Evolutionary conservation across 768 basidiomycete species (phyloP).

Genomic region (Hebeloma cylindrosporum): DNA sequence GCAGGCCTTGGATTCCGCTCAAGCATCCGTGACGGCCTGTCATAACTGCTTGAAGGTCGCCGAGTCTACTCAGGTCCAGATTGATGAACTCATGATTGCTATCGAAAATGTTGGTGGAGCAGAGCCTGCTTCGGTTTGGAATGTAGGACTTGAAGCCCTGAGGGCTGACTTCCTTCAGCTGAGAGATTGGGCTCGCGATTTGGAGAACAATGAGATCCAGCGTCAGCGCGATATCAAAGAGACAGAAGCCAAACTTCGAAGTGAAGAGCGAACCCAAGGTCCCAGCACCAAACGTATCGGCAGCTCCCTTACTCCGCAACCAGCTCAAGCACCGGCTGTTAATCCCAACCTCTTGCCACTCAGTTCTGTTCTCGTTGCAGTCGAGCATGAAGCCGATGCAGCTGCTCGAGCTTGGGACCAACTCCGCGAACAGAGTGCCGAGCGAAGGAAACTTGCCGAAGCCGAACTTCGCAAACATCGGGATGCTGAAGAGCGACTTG

Average conservation of each 20-base stretch:
- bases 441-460: slow-evolving; percentile 10
- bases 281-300: no score
- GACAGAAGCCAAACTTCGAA: no score
- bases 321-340: not conserved
- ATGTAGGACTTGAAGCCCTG: slow-evolving; percentile 3
- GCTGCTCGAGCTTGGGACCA: slow-evolving; percentile 3
- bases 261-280: no score
- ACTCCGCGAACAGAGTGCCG: slow-evolving; percentile 3
- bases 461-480: slow-evolving; percentile 14
- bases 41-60: slow-evolving; percentile 25
- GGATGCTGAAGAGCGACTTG: slow-evolving; percentile 10
- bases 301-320: not conserved
- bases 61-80: slow-evolving; percentile 23
- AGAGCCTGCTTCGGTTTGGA: slow-evolving; percentile 7
- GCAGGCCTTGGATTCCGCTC: slow-evolving; percentile 28
- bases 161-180: no score
- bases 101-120: slow-evolving; percentile 17
- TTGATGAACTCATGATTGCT: slow-evolving; percentile 24
- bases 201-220: no score
- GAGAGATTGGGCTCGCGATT: no score
- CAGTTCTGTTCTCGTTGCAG: not conserved
- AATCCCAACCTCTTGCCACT: not conserved
- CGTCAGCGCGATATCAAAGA: no score
- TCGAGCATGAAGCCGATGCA: slow-evolving; percentile 8
- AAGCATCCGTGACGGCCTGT: slow-evolving; percentile 28